Evolutionary conservation across 495 filamentous ascomycete species (phyloP), one percentile per base, ranked within the genome.

Genomic region (Margaritispora aquatica): DNA sequence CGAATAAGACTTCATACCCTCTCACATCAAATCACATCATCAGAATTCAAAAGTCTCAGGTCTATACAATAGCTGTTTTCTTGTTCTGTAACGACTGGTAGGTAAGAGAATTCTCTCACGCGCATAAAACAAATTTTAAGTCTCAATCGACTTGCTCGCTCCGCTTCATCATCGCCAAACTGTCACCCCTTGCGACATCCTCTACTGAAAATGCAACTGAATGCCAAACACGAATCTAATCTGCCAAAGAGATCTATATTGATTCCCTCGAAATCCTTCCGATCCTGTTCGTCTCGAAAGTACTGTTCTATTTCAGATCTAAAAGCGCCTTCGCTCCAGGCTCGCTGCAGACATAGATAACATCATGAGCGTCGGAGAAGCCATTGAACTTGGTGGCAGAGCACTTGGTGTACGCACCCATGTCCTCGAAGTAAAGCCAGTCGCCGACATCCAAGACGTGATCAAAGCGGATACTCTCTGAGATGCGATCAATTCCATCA

Each of bases 341-440:
- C 81, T 98, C 94, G 73, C 90, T 96, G 60, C 86, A 93, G 61
- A 97, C 85, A 69, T 97, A 97, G 66, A 97, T 84, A 63, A 94
- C 87, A 66, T 96, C 87, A 67, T 97, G 93, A 65, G 84, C 82
- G 71, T 97, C 88, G 50, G 84, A 87, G 75, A 97, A 97, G n/a
- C 94, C 94, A 68, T 99, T 99, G 88, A 99, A 99, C 57, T 85
- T 84, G 56, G 94, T 97, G 63, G 94, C 92, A 44, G 91, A 97
- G 78, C 91, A 96, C 78, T 87, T 92, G 65, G 94, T 96, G 71
- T 99, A 99, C 54, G 94, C 94, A 53, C 94, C 94, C 94, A 99
- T 99, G 36, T 96, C 84, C 75, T 96, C 90, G 68, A 97, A 99
- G 72, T 94, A 97, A 19, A 99, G 78, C 94, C 94, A 99, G 71